Conservation (phyloP, 371 early-diverging fungal genomes). For the Phascolomyces articulosus region DNA sequence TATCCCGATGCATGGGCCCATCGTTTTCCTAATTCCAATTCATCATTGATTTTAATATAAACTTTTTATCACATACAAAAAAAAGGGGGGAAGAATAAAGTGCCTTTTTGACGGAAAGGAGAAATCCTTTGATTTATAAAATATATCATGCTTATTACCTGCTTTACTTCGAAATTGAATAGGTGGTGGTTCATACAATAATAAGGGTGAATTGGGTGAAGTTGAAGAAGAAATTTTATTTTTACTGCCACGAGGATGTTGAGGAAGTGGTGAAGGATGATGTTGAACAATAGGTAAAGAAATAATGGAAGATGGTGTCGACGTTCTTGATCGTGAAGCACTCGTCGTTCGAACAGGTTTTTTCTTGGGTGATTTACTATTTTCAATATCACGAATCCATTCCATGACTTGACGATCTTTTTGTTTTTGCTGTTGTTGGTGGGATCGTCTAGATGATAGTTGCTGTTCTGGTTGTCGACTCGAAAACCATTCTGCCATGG, state of each 20-base stretch:
- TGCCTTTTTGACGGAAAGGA: too few species aligned
- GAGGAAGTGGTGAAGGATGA: too few species aligned
- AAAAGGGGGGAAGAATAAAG: too few species aligned
- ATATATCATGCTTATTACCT: constrained; percentile 15
- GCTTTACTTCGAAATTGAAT: constrained; percentile 42
- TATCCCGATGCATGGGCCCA: constrained; percentile 23
- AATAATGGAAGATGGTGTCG: neutral
- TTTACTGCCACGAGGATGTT: too few species aligned
- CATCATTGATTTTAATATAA: neutral
- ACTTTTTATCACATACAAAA: too few species aligned
- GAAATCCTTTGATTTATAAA: too few species aligned
- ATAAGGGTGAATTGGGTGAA: constrained; percentile 1
- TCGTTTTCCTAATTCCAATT: constrained; percentile 21
- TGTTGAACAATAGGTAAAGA: too few species aligned
- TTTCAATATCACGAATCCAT: constrained; percentile 46
- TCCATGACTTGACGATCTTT: constrained; percentile 33
- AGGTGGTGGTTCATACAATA: constrained; percentile 6
- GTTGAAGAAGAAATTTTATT: neutral
- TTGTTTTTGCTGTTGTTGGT: constrained; percentile 14
- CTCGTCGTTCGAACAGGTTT: neutral
- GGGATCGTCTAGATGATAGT: neutral
- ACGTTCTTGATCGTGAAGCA: neutral
- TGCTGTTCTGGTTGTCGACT: constrained; percentile 11
- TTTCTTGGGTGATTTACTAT: neutral
- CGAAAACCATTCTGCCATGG: constrained; percentile 43